Conservation (phyloP, 805 yeast species). For the baker's yeast (Saccharomyces cerevisiae) region DNA sequence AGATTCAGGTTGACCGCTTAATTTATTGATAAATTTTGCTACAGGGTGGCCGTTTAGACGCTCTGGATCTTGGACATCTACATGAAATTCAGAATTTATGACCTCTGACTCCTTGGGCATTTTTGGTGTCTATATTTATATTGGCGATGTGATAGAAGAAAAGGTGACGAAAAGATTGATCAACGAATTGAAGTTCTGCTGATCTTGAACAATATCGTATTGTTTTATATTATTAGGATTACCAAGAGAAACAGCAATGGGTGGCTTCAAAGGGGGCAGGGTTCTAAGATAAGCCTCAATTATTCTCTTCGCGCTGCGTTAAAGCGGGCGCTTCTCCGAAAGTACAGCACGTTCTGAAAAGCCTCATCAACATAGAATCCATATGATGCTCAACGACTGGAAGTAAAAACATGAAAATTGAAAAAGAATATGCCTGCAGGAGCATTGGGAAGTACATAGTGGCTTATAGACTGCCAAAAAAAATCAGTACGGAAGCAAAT, state of each 20-base stretch:
- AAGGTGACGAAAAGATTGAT: not conserved
- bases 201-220: not conserved
- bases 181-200: not conserved
- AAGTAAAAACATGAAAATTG: not conserved
- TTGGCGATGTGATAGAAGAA: not conserved
- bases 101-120: not conserved
- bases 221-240: not conserved
- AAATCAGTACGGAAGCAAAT: not conserved
- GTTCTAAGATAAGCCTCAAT: not conserved
- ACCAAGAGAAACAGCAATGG: not conserved
- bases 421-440: not conserved
- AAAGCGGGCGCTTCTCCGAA: not conserved
- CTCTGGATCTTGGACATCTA: slow-evolving; percentile 14
- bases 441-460: not conserved
- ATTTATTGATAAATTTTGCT: slow-evolving; percentile 39
- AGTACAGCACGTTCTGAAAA: not conserved
- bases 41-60: slow-evolving; percentile 29
- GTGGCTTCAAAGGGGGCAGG: slow-evolving; percentile 34
- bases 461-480: not conserved
- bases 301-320: not conserved
- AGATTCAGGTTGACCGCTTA: slow-evolving; percentile 66
- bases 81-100: not conserved
- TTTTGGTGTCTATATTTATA: not conserved
- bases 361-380: not conserved
- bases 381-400: not conserved